Conservation (phyloP, 139 green algal genomes). For the Tetradesmus lagerheimii region DNA sequence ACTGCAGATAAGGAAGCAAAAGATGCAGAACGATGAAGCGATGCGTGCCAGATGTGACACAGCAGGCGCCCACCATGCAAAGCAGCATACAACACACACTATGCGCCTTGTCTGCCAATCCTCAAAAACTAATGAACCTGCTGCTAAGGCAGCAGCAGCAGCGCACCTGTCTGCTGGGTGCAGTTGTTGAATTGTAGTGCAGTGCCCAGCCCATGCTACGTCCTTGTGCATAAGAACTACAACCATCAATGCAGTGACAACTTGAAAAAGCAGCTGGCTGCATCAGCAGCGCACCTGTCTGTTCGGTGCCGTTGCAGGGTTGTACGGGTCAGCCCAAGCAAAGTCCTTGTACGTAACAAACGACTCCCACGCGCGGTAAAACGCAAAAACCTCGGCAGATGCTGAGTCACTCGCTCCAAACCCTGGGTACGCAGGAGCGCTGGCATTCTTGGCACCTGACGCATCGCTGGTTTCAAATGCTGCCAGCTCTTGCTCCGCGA, state of each 20-base stretch:
- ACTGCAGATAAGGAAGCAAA: too few species aligned
- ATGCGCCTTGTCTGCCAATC: constrained; percentile 81
- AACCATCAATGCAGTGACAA: too few species aligned
- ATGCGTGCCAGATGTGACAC: too few species aligned
- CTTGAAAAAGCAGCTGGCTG: too few species aligned
- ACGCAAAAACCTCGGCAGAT: constrained; percentile 73
- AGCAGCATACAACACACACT: too few species aligned
- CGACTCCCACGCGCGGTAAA: constrained; percentile 89
- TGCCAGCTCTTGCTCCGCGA: constrained; percentile 77
- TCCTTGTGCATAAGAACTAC: too few species aligned
- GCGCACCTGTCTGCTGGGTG: neutral
- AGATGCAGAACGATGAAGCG: too few species aligned
- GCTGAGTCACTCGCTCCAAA: constrained; percentile 48
- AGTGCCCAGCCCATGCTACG: too few species aligned
- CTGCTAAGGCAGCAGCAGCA: too few species aligned
- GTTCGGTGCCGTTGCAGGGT: constrained; percentile 85
- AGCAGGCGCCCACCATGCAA: too few species aligned
- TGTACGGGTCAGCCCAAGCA: constrained; percentile 90
- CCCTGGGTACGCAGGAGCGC: constrained; percentile 27
- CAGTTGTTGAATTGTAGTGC: too few species aligned
- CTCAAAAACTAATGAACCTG: too few species aligned
- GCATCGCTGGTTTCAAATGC: constrained; percentile 32
- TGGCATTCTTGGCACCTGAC: neutral
- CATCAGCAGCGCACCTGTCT: constrained; percentile 54
- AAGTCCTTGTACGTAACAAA: constrained; percentile 90